Evolutionary conservation across 768 basidiomycete genomes (phyloP).

Genomic region (Paxillus involutus): DNA sequence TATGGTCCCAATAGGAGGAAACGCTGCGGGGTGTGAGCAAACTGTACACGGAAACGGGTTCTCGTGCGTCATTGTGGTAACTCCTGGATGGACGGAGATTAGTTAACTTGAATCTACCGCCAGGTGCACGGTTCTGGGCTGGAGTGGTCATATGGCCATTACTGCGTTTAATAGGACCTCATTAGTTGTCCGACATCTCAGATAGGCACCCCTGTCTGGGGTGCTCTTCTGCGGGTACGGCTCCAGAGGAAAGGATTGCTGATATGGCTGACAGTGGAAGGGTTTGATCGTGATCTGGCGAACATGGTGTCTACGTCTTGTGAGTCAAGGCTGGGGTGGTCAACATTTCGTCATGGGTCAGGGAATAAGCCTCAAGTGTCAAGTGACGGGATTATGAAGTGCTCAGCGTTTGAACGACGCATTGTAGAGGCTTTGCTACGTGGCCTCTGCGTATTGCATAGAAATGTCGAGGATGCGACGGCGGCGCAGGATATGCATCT

Average conservation of each 20-base stretch:
- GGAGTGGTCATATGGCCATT: constrained; percentile 9
- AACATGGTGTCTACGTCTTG: not conserved
- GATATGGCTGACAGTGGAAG: not conserved
- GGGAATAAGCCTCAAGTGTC: not conserved
- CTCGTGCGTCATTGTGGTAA: no score
- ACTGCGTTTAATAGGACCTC: not conserved
- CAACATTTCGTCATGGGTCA: not conserved
- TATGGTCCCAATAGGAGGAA: no score
- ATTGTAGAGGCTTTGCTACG: not conserved
- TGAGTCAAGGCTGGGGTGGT: no score
- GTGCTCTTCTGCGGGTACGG: constrained; percentile 32
- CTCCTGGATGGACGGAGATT: not conserved
- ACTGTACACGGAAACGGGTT: no score
- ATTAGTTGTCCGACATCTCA: constrained; percentile 10
- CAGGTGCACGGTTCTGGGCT: constrained; percentile 14
- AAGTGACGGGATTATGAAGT: not conserved
- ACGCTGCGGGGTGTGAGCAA: no score
- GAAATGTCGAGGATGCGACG: not conserved
- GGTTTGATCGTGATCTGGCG: constrained; percentile 25
- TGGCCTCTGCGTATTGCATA: not conserved
- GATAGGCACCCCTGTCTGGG: constrained; percentile 21
- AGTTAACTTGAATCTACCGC: not conserved
- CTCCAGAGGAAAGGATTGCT: constrained; percentile 21
- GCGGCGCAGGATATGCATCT: not conserved
- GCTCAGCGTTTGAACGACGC: not conserved